Evolutionary conservation across 1,139 yeast species (phyloP), one percentile per base, ranked within the genome.

Genomic region (Trichomonascaceae sp.): DNA sequence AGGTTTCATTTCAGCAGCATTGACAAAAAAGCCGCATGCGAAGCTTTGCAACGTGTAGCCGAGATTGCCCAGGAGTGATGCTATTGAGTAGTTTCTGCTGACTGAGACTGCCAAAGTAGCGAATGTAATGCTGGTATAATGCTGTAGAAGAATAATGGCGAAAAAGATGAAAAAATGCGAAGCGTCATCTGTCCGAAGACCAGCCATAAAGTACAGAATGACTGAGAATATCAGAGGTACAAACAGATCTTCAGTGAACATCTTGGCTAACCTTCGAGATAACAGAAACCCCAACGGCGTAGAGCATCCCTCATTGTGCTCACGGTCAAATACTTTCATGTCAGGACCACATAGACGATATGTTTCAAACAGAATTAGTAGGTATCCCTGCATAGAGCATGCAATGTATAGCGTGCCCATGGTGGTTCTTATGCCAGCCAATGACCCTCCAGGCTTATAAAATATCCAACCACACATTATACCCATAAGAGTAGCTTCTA

Each of bases 1-100:
- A 3, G 87, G 95, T 0, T 96, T 96, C 84, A 87, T 79, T 1
- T 83, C 77, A 17, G 76, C 73, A 0, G 91, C 82, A 67, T 86
- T 87, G 19, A 84, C 87, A 63, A 86, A 87, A 68, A 82, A 87
- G 0, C 96, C 96, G 68, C 90, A 84, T 0, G 90, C 88, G 75
- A 85, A 80, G 51, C 87, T 82, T 64, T 87, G 90, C 32, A 85
- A 69, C 45, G 90, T 88, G 65, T 82, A 85, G 55, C 82, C 78
- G 51, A 83, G 66, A 63, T 86, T 87, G 39, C 83, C 78, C 19
- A 84, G 69, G 55, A 87, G 72, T 0, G 89, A 77, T 1, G 91
- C 84, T 32, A 79, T 73, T 1, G 91, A 72, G 60, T 85, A 86
- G 61, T 84, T 86, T 49, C 87, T 70, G 0, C 86, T 75, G 2